phyloP scores from a whole-genome alignment of 2,329 filamentous ascomycete genomes.

The Cladorrhinum sp. region DNA sequence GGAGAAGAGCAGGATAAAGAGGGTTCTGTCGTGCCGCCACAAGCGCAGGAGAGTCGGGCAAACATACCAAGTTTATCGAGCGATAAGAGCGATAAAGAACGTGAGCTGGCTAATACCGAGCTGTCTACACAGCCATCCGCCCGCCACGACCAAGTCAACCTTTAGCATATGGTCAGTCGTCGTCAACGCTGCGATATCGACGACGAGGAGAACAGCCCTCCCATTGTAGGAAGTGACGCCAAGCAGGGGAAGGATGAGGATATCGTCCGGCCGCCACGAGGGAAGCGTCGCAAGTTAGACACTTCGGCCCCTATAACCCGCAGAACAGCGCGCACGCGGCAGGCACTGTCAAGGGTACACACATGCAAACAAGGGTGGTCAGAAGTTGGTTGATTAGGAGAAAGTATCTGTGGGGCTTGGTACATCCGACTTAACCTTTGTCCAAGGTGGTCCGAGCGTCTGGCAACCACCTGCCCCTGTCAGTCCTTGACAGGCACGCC shows the following conservation, averaged over 20 bases:
- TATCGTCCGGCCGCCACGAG: slow-evolving; percentile 14
- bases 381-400: no score
- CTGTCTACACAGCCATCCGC: background rate
- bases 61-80: slow-evolving; percentile 6
- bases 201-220: slow-evolving; percentile 11
- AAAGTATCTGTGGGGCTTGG: no score
- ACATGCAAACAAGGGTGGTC: no score
- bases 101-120: background rate
- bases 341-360: no score
- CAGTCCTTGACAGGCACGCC: slow-evolving; percentile 15
- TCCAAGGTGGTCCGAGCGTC: no score
- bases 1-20: no score
- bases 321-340: slow-evolving; percentile 14
- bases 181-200: slow-evolving; percentile 11
- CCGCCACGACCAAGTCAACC: background rate
- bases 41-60: slow-evolving; percentile 9
- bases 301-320: no score
- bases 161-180: no score
- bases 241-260: slow-evolving; percentile 14
- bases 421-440: no score
- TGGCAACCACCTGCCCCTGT: no score
- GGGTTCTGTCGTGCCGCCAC: slow-evolving; percentile 5
- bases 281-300: slow-evolving; percentile 19
- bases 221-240: slow-evolving; percentile 11
- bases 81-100: background rate